Conservation (phyloP, 2,329 filamentous ascomycete genomes). For the Eutypella sp. region DNA sequence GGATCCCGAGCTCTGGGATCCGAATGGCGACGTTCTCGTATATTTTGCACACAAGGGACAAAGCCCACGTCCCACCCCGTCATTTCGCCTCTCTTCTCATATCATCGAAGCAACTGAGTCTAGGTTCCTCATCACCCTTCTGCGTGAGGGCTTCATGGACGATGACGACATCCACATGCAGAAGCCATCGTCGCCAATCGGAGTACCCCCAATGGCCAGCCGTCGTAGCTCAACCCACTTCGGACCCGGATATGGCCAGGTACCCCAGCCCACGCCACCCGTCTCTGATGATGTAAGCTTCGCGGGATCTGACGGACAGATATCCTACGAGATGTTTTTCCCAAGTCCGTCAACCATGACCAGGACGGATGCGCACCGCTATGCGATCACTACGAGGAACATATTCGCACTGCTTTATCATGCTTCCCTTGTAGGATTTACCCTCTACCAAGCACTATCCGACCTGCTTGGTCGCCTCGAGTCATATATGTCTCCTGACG, state of each 20-base stretch:
- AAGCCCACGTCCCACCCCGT: constrained; percentile 41
- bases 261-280: constrained; percentile 38
- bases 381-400: constrained; percentile 64
- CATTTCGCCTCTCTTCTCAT: constrained; percentile 54
- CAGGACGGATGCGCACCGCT: constrained; percentile 44
- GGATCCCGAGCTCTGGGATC: constrained; percentile 58
- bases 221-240: constrained; percentile 24
- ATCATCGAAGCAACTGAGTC: constrained; percentile 55
- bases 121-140: constrained; percentile 44
- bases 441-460: constrained; percentile 56
- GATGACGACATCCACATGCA: constrained; percentile 35
- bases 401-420: constrained; percentile 62
- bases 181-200: constrained; percentile 38
- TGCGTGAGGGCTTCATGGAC: constrained; percentile 47
- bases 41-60: constrained; percentile 46
- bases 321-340: constrained; percentile 61
- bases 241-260: constrained; percentile 17
- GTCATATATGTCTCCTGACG: constrained; percentile 50
- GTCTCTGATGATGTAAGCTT: constrained; percentile 39
- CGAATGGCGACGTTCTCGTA: constrained; percentile 55
- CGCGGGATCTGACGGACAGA: constrained; percentile 46
- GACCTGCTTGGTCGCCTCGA: constrained; percentile 59
- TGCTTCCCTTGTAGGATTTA: constrained; percentile 59
- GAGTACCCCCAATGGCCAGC: constrained; percentile 35
- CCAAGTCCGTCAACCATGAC: constrained; percentile 47